A percentile compares a stretch with the other conserved stretches of the same genome.
Evolutionary conservation across 73 alveolate species (phyloP).

Genomic region (Effrenium voratum): DNA sequence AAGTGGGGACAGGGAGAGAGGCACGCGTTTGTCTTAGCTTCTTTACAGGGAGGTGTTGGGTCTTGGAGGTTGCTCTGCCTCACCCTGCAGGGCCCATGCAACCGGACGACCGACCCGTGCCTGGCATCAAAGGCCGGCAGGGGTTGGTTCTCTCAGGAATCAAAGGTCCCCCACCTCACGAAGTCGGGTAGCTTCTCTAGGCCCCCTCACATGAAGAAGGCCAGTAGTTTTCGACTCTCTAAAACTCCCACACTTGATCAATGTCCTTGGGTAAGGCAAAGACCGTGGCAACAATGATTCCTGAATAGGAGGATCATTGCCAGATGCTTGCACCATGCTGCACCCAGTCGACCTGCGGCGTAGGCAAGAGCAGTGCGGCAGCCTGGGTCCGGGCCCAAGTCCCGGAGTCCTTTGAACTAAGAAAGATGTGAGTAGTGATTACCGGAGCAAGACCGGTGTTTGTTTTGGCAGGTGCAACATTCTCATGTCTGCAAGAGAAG

Average conservation of each 20-base stretch:
- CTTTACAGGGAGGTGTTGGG: too few relatives aligned
- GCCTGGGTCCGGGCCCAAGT: conserved; percentile 39
- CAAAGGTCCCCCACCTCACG: too few relatives aligned
- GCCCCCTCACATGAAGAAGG: too few relatives aligned
- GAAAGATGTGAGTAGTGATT: too few relatives aligned
- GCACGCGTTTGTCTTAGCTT: too few relatives aligned
- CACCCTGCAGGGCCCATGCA: background rate
- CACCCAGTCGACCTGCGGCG: background rate
- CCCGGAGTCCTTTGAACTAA: background rate
- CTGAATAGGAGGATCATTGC: background rate
- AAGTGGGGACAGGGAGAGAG: too few relatives aligned
- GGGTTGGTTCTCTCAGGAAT: background rate
- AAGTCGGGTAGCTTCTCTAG: too few relatives aligned
- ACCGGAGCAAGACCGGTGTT: too few relatives aligned
- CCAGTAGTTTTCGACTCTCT: too few relatives aligned
- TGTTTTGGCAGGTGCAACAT: background rate
- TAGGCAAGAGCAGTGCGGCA: conserved; percentile 65
- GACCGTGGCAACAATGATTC: background rate
- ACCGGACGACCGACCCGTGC: background rate
- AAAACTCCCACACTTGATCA: too few relatives aligned
- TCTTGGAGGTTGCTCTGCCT: too few relatives aligned
- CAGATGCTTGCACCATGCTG: background rate
- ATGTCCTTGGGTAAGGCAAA: too few relatives aligned
- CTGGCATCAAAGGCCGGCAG: background rate
- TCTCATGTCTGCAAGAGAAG: background rate